These are phyloP conservation scores for Eruca vesicaria DNA, from an alignment of 441 rosid species.

Conservation along the genomic window DNA sequence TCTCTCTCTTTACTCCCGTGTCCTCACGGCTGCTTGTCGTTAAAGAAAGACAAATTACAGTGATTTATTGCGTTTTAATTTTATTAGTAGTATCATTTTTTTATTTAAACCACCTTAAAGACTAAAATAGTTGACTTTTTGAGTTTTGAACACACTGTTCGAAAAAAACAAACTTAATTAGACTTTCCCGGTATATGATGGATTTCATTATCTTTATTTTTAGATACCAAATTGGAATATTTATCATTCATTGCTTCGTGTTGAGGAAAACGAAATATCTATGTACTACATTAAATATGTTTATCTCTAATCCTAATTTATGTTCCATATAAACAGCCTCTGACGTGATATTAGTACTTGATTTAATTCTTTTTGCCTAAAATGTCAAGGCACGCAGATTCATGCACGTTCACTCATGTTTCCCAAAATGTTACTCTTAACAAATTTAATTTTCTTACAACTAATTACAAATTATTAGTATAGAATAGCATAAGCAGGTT, in stretches of 20 bases:
- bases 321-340: background rate
- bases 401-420: conserved; percentile 33
- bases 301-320: background rate
- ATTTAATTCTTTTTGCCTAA: conserved; percentile 17
- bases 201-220: background rate
- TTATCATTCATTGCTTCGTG: background rate
- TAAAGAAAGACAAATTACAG: conserved; percentile 12
- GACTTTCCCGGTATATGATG: background rate
- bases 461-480: background rate
- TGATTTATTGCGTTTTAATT: background rate
- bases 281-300: background rate
- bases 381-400: conserved; percentile 36
- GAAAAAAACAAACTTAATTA: background rate
- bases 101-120: background rate
- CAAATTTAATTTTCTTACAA: conserved; percentile 16
- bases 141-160: background rate
- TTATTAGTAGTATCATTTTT: background rate
- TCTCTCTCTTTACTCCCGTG: conserved; percentile 33
- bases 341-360: conserved; percentile 21
- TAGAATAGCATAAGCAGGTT: conserved; percentile 20
- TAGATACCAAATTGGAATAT: background rate
- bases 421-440: conserved; percentile 31
- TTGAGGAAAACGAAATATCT: background rate
- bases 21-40: conserved; percentile 35
- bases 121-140: conserved; percentile 29